Evolutionary conservation across 2,329 filamentous ascomycete genomes (phyloP).

Genomic region (Xylaria sp.): DNA sequence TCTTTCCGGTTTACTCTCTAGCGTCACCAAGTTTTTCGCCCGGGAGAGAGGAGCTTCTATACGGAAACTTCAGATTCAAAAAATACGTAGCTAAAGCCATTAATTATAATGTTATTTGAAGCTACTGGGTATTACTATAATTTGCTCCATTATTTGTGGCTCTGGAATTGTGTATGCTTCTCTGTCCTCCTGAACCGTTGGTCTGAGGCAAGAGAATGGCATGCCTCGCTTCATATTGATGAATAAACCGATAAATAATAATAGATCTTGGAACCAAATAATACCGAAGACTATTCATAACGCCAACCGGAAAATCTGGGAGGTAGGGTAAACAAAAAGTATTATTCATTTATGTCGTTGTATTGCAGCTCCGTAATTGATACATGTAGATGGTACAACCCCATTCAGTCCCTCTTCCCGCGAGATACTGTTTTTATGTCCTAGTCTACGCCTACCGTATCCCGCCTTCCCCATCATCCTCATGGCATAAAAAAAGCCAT

Average conservation of each 20-base stretch:
- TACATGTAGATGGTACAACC: slow-evolving; percentile 35
- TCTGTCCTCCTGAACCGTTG: background rate
- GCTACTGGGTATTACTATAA: too few species aligned
- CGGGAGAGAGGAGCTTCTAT: background rate
- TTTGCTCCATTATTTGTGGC: background rate
- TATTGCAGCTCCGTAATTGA: slow-evolving; percentile 22
- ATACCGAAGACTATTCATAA: background rate
- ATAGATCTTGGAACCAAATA: background rate
- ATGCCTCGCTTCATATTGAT: background rate
- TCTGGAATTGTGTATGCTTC: background rate
- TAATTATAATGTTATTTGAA: background rate
- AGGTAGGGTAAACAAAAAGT: slow-evolving; percentile 2
- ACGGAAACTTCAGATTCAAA: background rate
- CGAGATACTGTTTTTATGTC: slow-evolving; percentile 18
- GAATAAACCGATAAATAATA: background rate
- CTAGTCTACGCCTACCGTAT: slow-evolving; percentile 3
- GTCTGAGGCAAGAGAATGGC: background rate
- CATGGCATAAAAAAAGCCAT: background rate
- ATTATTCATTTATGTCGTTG: slow-evolving; percentile 29
- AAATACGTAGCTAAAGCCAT: background rate
- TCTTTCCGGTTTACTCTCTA: slow-evolving; percentile 56
- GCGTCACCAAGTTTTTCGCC: background rate
- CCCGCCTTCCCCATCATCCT: background rate
- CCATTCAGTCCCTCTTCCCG: background rate
- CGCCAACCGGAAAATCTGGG: background rate